A percentile compares a stretch with the other conserved stretches of the same genome.
Evolutionary conservation across 257 asterid genomes (phyloP).

Genomic region (Vinca minor): DNA sequence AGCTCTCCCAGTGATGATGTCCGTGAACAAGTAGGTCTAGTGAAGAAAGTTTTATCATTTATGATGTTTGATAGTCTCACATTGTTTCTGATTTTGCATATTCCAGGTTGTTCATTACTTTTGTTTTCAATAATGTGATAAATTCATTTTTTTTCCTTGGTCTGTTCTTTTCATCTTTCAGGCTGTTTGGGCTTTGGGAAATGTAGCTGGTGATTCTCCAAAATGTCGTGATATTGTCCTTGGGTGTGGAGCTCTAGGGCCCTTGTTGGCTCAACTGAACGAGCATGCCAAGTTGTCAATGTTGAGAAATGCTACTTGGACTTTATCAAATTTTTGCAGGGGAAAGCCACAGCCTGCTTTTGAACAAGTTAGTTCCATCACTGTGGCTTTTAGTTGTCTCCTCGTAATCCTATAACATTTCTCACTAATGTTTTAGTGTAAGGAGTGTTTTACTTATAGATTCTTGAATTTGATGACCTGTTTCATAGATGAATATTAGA

Average conservation of each 20-base stretch:
- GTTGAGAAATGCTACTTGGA: constrained; percentile 96
- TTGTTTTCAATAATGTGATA: not conserved
- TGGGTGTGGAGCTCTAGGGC: constrained; percentile 59
- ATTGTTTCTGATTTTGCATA: not conserved
- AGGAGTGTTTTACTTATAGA: not conserved
- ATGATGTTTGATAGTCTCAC: not conserved
- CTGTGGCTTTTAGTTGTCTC: not conserved
- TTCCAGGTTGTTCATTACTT: not conserved
- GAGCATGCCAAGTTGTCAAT: constrained; percentile 74
- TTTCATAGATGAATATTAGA: too few relatives aligned
- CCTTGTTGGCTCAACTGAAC: constrained; percentile 67
- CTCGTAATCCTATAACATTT: not conserved
- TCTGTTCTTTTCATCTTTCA: constrained; percentile 12
- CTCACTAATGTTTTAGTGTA: too few relatives aligned
- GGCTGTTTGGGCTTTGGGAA: constrained; percentile 98
- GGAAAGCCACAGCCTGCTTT: constrained; percentile 93
- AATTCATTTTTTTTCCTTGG: not conserved
- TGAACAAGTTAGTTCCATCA: constrained; percentile 58
- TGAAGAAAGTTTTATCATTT: not conserved
- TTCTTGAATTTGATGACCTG: not conserved
- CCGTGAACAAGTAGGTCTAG: constrained; percentile 62
- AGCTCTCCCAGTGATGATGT: constrained; percentile 85
- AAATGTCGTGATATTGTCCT: constrained; percentile 87
- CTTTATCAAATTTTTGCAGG: constrained; percentile 81
- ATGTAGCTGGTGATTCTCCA: constrained; percentile 93